Conservation (phyloP, 192 early-diverging fungal species). For the Backusella morwellensis region DNA sequence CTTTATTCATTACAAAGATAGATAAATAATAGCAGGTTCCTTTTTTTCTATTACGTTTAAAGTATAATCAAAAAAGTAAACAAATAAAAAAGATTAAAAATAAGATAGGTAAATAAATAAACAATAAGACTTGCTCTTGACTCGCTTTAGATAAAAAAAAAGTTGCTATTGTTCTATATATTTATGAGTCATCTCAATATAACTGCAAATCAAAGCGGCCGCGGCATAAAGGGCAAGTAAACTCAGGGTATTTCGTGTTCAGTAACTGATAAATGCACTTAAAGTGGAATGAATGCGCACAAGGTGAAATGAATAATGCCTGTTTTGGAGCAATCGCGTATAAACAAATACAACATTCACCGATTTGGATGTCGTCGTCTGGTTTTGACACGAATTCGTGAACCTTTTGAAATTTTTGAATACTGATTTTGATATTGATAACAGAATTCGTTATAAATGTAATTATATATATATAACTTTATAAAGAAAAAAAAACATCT, state of each 20-base stretch:
- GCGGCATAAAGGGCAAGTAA: slow-evolving; percentile 89
- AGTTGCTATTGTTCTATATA: not conserved
- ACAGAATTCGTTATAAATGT: not conserved
- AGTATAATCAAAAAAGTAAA: no score
- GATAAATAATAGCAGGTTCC: not conserved
- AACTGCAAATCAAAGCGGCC: slow-evolving; percentile 75
- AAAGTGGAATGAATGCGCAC: slow-evolving; percentile 86
- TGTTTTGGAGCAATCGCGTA: slow-evolving; percentile 74
- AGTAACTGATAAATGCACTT: slow-evolving; percentile 88
- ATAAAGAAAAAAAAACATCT: not conserved
- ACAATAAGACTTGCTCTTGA: not conserved
- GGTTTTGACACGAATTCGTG: not conserved
- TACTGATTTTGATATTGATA: slow-evolving; percentile 35
- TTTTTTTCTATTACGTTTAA: not conserved
- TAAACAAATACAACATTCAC: slow-evolving; percentile 84
- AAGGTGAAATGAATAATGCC: slow-evolving; percentile 82
- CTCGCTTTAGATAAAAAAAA: not conserved
- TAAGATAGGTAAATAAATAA: not conserved
- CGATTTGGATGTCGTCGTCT: not conserved
- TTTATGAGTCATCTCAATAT: not conserved
- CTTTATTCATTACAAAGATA: not conserved
- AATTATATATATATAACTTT: not conserved
- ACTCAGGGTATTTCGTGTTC: slow-evolving; percentile 54
- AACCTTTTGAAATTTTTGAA: not conserved
- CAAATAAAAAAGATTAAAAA: not conserved